phyloP scores from a whole-genome alignment of 352 stramenopile genomes.

The Pythium pyrilobum region DNA sequence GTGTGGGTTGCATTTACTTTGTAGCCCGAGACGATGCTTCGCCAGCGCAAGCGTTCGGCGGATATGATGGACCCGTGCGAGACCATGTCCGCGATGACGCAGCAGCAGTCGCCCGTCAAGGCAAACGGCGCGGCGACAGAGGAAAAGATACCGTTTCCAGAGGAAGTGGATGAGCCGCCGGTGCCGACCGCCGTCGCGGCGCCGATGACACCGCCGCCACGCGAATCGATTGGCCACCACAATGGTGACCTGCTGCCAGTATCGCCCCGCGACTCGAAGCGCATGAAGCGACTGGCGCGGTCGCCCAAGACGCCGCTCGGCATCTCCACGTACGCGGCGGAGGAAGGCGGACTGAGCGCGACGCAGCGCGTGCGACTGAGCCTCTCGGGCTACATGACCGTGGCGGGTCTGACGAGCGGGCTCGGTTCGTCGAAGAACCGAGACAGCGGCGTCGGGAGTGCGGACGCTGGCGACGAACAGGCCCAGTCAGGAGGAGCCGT shows the following conservation, averaged over 20 bases:
- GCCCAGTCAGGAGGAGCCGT: neutral
- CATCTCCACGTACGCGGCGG: slow-evolving; percentile 24
- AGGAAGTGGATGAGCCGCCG: slow-evolving; percentile 14
- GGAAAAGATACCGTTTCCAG: neutral
- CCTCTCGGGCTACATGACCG: slow-evolving; percentile 32
- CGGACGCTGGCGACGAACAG: neutral
- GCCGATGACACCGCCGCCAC: slow-evolving; percentile 11
- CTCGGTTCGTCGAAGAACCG: neutral
- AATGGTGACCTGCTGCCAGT: neutral
- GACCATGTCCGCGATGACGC: neutral
- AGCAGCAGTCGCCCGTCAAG: neutral
- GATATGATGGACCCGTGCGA: slow-evolving; percentile 19
- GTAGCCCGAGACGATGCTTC: slow-evolving; percentile 10
- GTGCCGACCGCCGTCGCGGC: neutral
- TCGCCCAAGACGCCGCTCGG: slow-evolving; percentile 53
- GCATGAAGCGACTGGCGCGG: slow-evolving; percentile 6
- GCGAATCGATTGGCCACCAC: neutral
- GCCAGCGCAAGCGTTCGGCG: slow-evolving; percentile 19
- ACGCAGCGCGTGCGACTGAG: slow-evolving; percentile 57
- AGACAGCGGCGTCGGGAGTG: neutral
- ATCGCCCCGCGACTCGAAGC: slow-evolving; percentile 17
- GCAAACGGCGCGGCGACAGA: neutral
- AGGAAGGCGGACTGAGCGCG: slow-evolving; percentile 37
- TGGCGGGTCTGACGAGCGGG: slow-evolving; percentile 23
- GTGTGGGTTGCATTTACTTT: too few species aligned